Conservation (phyloP, 768 basidiomycete genomes). For the Tricholoma terreum region DNA sequence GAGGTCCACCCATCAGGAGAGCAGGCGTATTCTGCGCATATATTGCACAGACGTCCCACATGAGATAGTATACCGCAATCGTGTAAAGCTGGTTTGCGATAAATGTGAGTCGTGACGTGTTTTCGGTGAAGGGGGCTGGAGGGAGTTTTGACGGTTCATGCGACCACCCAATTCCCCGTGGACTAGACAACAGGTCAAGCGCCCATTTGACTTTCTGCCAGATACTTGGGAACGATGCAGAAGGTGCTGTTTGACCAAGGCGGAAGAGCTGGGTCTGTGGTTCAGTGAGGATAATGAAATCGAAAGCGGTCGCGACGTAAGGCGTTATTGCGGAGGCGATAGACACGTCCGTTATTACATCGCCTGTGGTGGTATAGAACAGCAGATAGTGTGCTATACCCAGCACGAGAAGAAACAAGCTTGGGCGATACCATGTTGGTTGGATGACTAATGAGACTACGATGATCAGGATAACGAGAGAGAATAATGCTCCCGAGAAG, state of each 20-base stretch:
- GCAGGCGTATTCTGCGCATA: conserved; percentile 9
- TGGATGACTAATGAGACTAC: conserved; percentile 7
- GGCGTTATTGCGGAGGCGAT: conserved; percentile 22
- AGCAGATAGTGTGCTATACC: conserved; percentile 23
- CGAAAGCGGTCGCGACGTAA: conserved; percentile 24
- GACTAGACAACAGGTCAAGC: conserved; percentile 25
- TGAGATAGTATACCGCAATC: conserved; percentile 7
- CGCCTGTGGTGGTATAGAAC: conserved; percentile 26
- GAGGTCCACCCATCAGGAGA: conserved; percentile 11
- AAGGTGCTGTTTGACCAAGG: conserved; percentile 12
- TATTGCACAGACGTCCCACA: conserved; percentile 15
- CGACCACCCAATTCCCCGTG: conserved; percentile 35
- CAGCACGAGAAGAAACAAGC: conserved; percentile 13
- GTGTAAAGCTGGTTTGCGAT: conserved; percentile 15
- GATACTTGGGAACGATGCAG: conserved; percentile 10
- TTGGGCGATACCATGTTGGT: conserved; percentile 11
- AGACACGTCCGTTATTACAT: conserved; percentile 17
- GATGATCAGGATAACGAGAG: not conserved
- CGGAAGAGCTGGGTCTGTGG: conserved; percentile 21
- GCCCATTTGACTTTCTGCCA: conserved; percentile 28
- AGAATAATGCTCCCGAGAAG: not conserved
- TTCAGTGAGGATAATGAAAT: conserved; percentile 27
- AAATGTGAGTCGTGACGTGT: conserved; percentile 20
- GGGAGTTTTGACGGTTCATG: conserved; percentile 24
- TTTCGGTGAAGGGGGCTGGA: conserved; percentile 12